Conservation (phyloP, 1,284 basidiomycete species). For the Coriolopsis trogii region DNA sequence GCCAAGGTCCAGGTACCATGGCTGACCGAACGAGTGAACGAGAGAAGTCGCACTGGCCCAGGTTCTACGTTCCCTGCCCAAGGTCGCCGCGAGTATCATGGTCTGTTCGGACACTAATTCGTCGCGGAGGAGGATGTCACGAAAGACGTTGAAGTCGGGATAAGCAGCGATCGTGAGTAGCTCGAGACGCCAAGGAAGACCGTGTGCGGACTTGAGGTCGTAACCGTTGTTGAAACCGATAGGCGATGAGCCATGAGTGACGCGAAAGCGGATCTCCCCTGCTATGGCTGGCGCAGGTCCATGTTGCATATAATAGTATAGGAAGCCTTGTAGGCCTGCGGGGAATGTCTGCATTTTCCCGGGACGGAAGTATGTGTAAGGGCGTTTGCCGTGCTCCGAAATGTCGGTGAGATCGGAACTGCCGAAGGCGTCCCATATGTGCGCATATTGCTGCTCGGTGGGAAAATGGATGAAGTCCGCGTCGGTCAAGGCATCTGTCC, state of each 20-base stretch:
- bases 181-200: conserved; percentile 10
- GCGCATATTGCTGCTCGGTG: conserved; percentile 3
- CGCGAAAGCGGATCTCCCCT: conserved; percentile 15
- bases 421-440: conserved; percentile 10
- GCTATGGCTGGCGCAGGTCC: conserved; percentile 1
- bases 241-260: not conserved
- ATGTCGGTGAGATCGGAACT: not conserved
- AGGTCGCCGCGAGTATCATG: not conserved
- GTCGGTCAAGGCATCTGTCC: not conserved
- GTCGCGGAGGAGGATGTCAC: conserved; percentile 11
- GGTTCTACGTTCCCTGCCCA: not conserved
- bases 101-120: conserved; percentile 1
- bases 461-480: conserved; percentile 8
- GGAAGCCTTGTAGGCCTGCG: conserved; percentile 6
- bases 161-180: conserved; percentile 7
- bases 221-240: conserved; percentile 5
- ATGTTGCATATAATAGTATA: conserved; percentile 6
- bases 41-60: not conserved
- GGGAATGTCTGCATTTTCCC: not conserved
- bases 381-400: not conserved
- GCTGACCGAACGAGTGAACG: conserved; percentile 11
- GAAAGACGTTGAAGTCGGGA: not conserved
- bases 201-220: conserved; percentile 3
- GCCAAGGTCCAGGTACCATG: conserved; percentile 10
- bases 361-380: conserved; percentile 2